phyloP scores from a whole-genome alignment of 1,139 yeast species.

The Lizanozyma gosingica region DNA sequence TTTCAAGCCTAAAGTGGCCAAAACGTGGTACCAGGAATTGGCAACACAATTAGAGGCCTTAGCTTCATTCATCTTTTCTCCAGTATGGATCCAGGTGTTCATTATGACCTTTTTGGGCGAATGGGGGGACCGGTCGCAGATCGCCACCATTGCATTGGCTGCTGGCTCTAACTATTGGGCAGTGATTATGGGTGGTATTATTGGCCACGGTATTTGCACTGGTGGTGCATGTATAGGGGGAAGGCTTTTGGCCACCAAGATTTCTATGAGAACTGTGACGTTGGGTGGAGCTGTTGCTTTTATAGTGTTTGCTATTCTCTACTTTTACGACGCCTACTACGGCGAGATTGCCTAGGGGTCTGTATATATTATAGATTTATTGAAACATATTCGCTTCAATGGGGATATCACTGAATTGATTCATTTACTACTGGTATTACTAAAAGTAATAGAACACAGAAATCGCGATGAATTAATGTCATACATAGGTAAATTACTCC shows the following conservation, averaged over 20 bases:
- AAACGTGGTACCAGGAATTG: conserved; percentile 18
- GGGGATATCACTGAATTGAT: background rate
- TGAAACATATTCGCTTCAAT: background rate
- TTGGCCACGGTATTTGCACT: conserved; percentile 90
- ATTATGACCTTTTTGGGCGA: conserved; percentile 95
- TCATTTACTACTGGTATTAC: background rate
- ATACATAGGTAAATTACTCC: too few species aligned
- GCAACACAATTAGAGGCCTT: conserved; percentile 38
- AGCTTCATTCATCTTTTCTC: conserved; percentile 64
- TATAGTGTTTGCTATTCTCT: conserved; percentile 70
- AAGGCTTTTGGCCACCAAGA: conserved; percentile 75
- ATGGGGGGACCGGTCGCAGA: conserved; percentile 98
- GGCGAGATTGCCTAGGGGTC: conserved; percentile 12
- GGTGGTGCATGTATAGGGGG: conserved; percentile 93
- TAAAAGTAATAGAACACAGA: background rate
- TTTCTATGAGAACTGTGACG: conserved; percentile 87
- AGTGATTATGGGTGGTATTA: conserved; percentile 80
- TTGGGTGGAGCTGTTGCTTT: conserved; percentile 86
- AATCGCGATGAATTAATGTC: too few species aligned
- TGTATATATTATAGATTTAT: too few species aligned
- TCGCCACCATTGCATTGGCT: conserved; percentile 97
- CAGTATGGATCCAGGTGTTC: conserved; percentile 90
- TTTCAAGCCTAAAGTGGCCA: background rate
- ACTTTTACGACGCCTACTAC: conserved; percentile 58
- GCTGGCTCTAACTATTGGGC: conserved; percentile 92